Conservation (phyloP, 2,329 filamentous ascomycete species). For the Trichoderma harzianum region DNA sequence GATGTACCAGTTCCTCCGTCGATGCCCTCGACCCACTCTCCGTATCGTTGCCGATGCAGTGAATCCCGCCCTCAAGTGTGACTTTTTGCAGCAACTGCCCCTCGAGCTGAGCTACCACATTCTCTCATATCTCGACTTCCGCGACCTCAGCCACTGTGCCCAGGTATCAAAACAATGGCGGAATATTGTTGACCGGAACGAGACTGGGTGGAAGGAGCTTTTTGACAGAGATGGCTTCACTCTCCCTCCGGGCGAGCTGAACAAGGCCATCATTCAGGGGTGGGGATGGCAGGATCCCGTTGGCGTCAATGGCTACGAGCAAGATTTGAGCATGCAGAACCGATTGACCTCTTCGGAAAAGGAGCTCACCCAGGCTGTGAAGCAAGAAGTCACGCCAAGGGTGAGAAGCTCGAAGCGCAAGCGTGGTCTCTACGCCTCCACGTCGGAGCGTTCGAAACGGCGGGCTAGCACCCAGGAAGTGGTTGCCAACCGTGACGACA, state of each 20-base stretch:
- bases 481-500: constrained; percentile 42
- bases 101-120: constrained; percentile 85
- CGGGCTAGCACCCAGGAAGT: constrained; percentile 49
- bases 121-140: constrained; percentile 78
- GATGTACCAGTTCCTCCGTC: constrained; percentile 90
- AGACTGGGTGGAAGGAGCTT: constrained; percentile 92
- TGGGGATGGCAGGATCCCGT: constrained; percentile 97
- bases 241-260: constrained; percentile 76
- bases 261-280: constrained; percentile 81
- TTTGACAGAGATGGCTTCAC: constrained; percentile 80
- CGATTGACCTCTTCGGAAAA: constrained; percentile 52
- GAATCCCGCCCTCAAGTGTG: constrained; percentile 90
- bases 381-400: constrained; percentile 42
- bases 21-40: constrained; percentile 83
- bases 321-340: constrained; percentile 66
- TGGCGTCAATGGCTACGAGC: constrained; percentile 71
- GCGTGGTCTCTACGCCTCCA: constrained; percentile 45
- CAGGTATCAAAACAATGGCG: constrained; percentile 96
- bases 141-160: constrained; percentile 83
- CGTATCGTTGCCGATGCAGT: constrained; percentile 87
- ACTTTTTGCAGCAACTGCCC: constrained; percentile 82
- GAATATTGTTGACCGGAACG: constrained; percentile 83
- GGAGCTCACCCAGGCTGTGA: constrained; percentile 44
- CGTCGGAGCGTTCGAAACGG: constrained; percentile 52
- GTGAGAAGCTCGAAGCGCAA: constrained; percentile 55